Percentiles rank a stretch among this genome's conserved stretches.
Evolutionary conservation across 164 flowering plant genomes (phyloP).

Genomic region (Magnolia officinalis): DNA sequence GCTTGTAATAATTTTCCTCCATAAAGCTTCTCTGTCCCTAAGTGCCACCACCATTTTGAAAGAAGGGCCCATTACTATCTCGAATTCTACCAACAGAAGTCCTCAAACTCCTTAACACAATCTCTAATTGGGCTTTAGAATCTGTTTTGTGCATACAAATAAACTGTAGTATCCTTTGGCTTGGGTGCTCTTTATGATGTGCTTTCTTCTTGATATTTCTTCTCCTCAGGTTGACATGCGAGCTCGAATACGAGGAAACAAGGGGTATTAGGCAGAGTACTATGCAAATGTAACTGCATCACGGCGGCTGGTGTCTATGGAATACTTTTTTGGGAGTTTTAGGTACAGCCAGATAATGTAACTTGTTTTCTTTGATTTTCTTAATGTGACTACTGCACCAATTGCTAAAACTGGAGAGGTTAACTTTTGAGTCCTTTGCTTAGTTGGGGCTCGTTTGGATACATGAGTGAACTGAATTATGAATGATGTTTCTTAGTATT

Average conservation of each 20-base stretch:
- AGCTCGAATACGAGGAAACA: constrained; percentile 33
- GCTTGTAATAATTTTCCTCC: neutral
- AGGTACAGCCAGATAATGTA: neutral
- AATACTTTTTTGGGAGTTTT: neutral
- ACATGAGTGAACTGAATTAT: neutral
- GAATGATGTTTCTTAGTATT: neutral
- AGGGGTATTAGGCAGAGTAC: constrained; percentile 21
- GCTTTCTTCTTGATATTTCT: neutral
- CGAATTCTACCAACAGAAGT: too few relatives aligned
- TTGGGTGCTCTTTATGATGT: neutral
- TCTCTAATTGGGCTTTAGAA: too few relatives aligned
- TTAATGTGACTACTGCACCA: neutral
- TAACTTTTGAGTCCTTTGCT: neutral
- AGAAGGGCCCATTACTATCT: too few relatives aligned
- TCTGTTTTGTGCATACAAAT: too few relatives aligned
- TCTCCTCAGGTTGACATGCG: constrained; percentile 31
- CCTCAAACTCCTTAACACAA: too few relatives aligned
- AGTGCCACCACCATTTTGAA: too few relatives aligned
- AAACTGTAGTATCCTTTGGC: too few relatives aligned
- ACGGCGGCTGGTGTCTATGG: neutral
- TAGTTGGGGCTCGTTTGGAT: neutral
- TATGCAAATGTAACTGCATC: neutral
- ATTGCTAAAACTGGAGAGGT: neutral
- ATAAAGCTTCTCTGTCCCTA: too few relatives aligned
- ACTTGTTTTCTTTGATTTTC: neutral